These are phyloP conservation scores for Eucommia ulmoides DNA, from an alignment of 257 asterid species.

Conservation along the genomic window DNA sequence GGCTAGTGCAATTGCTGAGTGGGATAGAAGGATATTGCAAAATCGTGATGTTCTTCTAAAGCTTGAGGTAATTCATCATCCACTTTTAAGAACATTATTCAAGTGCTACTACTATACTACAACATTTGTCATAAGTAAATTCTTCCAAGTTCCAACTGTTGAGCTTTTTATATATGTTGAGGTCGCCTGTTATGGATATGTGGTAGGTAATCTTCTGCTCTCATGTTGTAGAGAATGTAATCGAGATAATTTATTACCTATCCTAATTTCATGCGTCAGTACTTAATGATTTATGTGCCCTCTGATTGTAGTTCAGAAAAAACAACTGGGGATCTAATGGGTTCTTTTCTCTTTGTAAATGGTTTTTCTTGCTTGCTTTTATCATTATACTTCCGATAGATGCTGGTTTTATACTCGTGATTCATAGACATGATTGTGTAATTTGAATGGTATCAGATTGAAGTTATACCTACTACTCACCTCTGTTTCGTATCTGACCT, in stretches of 20 bases:
- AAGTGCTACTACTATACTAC: neutral
- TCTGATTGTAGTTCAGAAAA: neutral
- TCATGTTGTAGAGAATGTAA: neutral
- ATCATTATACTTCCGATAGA: too few relatives aligned
- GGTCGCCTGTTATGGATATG: neutral
- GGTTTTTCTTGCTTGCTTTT: neutral
- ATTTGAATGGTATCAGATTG: neutral
- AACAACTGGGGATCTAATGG: neutral
- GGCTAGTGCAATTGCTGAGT: slow-evolving; percentile 91
- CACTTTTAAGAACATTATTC: neutral
- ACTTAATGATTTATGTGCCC: neutral
- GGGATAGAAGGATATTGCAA: slow-evolving; percentile 90
- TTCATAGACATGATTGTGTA: too few relatives aligned
- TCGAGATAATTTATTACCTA: neutral
- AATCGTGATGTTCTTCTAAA: slow-evolving; percentile 84
- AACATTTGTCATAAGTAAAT: neutral
- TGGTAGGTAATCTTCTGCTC: neutral
- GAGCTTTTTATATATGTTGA: neutral
- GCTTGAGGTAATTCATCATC: slow-evolving; percentile 56
- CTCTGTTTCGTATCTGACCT: neutral
- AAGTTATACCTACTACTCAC: neutral
- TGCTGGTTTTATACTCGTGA: too few relatives aligned
- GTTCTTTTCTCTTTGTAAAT: neutral
- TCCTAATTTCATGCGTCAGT: neutral
- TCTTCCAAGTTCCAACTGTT: neutral